These are phyloP conservation scores for Diaporthe vaccinii DNA, from an alignment of 2,329 filamentous ascomycete species.

Conservation along the genomic window DNA sequence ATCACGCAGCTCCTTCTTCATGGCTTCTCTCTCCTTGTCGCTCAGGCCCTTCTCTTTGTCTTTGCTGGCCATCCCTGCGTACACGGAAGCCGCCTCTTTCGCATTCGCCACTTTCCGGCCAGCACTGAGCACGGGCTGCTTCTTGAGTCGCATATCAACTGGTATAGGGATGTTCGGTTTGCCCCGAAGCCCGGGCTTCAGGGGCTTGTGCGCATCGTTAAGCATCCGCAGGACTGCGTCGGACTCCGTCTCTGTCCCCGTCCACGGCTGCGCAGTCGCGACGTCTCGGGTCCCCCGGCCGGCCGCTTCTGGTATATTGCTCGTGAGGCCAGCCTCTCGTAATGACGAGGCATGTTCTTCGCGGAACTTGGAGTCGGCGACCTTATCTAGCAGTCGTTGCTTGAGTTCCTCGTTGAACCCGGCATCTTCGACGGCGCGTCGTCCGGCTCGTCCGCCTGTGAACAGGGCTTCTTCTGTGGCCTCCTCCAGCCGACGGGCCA, in stretches of 20 bases:
- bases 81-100: slow-evolving; percentile 69
- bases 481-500: slow-evolving; percentile 71
- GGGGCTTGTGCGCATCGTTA: slow-evolving; percentile 81
- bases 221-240: slow-evolving; percentile 89
- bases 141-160: slow-evolving; percentile 66
- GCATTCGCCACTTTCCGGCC: slow-evolving; percentile 67
- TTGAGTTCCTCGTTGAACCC: slow-evolving; percentile 76
- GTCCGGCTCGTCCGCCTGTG: slow-evolving; percentile 71
- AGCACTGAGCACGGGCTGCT: slow-evolving; percentile 54
- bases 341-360: slow-evolving; percentile 64
- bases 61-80: slow-evolving; percentile 62
- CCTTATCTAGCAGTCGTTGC: slow-evolving; percentile 67
- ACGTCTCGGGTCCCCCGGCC: slow-evolving; percentile 77
- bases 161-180: slow-evolving; percentile 60
- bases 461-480: slow-evolving; percentile 74
- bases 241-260: slow-evolving; percentile 78
- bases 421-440: slow-evolving; percentile 70
- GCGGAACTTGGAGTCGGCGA: slow-evolving; percentile 68
- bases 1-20: slow-evolving; percentile 82
- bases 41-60: slow-evolving; percentile 68
- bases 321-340: slow-evolving; percentile 56
- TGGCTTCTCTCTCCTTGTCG: slow-evolving; percentile 79
- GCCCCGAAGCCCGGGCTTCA: slow-evolving; percentile 65
- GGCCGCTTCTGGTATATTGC: slow-evolving; percentile 65
- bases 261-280: slow-evolving; percentile 80